phyloP scores from a whole-genome alignment of 202 grass and related monocot genomes.

The Carex sylvatica region DNA sequence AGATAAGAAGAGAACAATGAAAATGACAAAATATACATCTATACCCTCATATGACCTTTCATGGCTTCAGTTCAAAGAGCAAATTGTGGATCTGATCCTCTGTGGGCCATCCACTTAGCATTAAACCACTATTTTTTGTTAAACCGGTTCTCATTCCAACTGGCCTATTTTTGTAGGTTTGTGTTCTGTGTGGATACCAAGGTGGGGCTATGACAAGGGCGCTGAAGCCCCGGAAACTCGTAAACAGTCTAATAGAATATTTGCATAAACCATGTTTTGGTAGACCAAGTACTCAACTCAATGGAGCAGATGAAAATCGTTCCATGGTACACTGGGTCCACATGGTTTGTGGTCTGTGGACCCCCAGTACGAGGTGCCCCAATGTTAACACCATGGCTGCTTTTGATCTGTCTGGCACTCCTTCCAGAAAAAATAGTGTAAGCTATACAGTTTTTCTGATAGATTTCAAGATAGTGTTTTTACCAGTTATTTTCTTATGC shows the following conservation, averaged over 20 bases:
- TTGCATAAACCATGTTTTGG: constrained; percentile 27
- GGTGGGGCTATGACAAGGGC: constrained; percentile 91
- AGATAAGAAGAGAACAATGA: neutral
- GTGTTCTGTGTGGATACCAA: constrained; percentile 88
- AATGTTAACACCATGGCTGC: constrained; percentile 81
- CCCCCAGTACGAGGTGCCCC: constrained; percentile 87
- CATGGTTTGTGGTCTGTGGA: constrained; percentile 94
- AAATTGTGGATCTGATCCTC: neutral
- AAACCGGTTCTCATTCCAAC: neutral
- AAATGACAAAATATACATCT: neutral
- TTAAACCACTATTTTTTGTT: neutral
- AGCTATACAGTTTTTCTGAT: constrained; percentile 35
- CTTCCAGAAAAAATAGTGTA: constrained; percentile 70
- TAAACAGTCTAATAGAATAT: constrained; percentile 62
- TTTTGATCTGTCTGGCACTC: constrained; percentile 78
- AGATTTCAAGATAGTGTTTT: neutral
- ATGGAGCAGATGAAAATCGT: neutral
- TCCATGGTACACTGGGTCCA: constrained; percentile 69
- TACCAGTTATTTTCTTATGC: neutral
- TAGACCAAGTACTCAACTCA: neutral
- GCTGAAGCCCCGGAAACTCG: constrained; percentile 56
- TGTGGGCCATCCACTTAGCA: neutral
- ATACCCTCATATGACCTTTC: neutral
- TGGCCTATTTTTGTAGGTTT: constrained; percentile 43
- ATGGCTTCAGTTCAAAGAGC: neutral